phyloP scores from a whole-genome alignment of 1,139 yeast species.

The Entelexis paramagnoliae region DNA sequence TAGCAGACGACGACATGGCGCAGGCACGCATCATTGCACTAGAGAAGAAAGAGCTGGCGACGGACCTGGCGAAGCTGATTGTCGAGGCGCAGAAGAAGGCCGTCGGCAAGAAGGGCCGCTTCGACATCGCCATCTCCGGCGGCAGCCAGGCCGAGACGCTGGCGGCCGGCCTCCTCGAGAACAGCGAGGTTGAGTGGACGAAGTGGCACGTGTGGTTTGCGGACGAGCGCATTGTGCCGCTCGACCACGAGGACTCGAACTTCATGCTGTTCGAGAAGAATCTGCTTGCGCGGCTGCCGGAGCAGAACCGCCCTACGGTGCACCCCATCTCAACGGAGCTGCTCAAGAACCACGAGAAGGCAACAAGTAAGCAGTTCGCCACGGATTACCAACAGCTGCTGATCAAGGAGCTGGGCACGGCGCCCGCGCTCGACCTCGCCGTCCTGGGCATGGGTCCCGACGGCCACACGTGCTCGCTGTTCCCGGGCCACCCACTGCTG shows the following conservation, averaged over 20 bases:
- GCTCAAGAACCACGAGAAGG: constrained; percentile 31
- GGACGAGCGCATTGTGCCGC: constrained; percentile 63
- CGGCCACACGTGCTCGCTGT: constrained; percentile 70
- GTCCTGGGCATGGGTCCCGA: constrained; percentile 72
- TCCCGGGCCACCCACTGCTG: constrained; percentile 41
- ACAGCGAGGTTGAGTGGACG: constrained; percentile 48
- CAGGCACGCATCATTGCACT: constrained; percentile 22
- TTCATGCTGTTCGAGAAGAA: constrained; percentile 51
- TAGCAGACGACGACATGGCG: constrained; percentile 3
- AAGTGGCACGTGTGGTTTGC: constrained; percentile 62
- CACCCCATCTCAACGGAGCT: constrained; percentile 36
- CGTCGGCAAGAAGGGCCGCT: constrained; percentile 34
- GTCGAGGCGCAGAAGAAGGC: constrained; percentile 69
- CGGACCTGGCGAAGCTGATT: constrained; percentile 84
- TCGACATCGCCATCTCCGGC: constrained; percentile 77
- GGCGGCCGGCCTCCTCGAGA: constrained; percentile 56
- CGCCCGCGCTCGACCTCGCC: constrained; percentile 43
- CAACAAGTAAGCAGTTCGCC: constrained; percentile 41
- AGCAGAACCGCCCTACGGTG: constrained; percentile 30
- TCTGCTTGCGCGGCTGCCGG: constrained; percentile 38
- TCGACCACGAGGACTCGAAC: constrained; percentile 58
- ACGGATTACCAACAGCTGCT: constrained; percentile 40
- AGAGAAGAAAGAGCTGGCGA: constrained; percentile 63
- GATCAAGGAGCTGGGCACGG: constrained; percentile 32
- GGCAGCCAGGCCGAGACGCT: constrained; percentile 79